Evolutionary conservation across 495 filamentous ascomycete genomes (phyloP), one percentile per base, ranked within the genome.

Genomic region (Podospora comata): DNA sequence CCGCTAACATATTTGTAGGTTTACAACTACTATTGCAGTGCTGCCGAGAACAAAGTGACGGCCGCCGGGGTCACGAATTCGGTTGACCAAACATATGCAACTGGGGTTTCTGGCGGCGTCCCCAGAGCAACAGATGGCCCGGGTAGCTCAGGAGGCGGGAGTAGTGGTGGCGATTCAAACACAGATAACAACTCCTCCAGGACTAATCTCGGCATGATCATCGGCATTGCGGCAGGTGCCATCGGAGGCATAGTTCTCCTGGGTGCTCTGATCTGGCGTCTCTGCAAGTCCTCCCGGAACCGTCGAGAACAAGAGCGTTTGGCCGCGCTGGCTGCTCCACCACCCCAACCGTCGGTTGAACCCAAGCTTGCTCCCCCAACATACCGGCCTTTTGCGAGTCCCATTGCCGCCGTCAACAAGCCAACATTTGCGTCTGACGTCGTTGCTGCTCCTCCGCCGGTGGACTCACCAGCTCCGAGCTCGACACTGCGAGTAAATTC

Each of bases 21-120:
- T 0, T 84, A 80, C 62, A 72, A 80, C 28, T 67, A 76, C 30
- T 86, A 85, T 59, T 86, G 84, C 67, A 81, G 74, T 65, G 84
- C 82, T 15, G 84, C 79, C 11, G 75, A 74, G 23, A 80, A 74
- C 2, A 59, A 80, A 34, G 74, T 80, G 1, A 78, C 70, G 0
- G 72, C 79, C 11, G 69, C 67, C 3, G 80, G 80, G 1, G 71
- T 85, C 13, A 79, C 78, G 11, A 74, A 74, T 30, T 80, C 81
- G 6, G 73, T 78, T 71, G 62, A 67, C 2, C 68, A 73, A 9
- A 53, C 64, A 26, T 70, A 68, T 34, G 30, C 66, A 39, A 76
- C 75, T 16, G 72, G 70, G 23, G 70, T 56, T 54, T 53, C 62
- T 26, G 28, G 63, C 15, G 70, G 59, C 63, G 68, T 58, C 34